Evolutionary conservation across 441 rosid species (phyloP).

Genomic region (Gossypium trilobum): DNA sequence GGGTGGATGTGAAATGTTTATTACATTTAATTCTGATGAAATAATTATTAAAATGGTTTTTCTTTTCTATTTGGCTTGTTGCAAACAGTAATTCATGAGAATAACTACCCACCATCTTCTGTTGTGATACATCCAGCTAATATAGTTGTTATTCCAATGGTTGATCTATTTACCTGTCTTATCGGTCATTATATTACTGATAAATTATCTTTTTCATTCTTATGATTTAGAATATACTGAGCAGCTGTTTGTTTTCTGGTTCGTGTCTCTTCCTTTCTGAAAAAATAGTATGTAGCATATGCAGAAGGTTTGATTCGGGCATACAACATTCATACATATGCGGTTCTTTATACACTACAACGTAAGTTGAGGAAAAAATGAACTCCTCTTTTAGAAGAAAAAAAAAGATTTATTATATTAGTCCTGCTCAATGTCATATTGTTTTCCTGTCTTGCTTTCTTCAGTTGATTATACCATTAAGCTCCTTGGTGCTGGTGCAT

Average conservation of each 20-base stretch:
- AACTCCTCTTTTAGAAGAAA: not conserved
- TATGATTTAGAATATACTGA: slow-evolving; percentile 11
- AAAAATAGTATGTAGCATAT: slow-evolving; percentile 80
- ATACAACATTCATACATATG: slow-evolving; percentile 89
- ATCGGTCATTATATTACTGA: not conserved
- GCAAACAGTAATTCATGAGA: slow-evolving; percentile 2
- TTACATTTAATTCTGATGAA: not conserved
- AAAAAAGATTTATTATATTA: not conserved
- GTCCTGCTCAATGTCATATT: slow-evolving; percentile 2
- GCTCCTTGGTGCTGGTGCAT: slow-evolving; percentile 89
- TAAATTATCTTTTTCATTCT: slow-evolving; percentile 9
- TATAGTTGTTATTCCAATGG: not conserved
- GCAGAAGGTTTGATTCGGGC: slow-evolving; percentile 98
- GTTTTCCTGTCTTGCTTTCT: slow-evolving; percentile 13
- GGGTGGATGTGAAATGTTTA: not conserved
- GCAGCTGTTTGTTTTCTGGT: slow-evolving; percentile 9
- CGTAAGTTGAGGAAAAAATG: slow-evolving; percentile 43
- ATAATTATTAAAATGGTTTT: not conserved
- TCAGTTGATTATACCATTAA: slow-evolving; percentile 94
- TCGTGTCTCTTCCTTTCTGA: slow-evolving; percentile 24
- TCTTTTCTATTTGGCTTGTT: not conserved
- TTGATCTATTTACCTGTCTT: not conserved
- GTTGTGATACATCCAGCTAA: not conserved
- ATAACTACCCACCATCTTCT: not conserved
- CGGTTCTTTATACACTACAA: slow-evolving; percentile 85